Evolutionary conservation across 768 basidiomycete species (phyloP).

Genomic region (Hygrocybe punicea): DNA sequence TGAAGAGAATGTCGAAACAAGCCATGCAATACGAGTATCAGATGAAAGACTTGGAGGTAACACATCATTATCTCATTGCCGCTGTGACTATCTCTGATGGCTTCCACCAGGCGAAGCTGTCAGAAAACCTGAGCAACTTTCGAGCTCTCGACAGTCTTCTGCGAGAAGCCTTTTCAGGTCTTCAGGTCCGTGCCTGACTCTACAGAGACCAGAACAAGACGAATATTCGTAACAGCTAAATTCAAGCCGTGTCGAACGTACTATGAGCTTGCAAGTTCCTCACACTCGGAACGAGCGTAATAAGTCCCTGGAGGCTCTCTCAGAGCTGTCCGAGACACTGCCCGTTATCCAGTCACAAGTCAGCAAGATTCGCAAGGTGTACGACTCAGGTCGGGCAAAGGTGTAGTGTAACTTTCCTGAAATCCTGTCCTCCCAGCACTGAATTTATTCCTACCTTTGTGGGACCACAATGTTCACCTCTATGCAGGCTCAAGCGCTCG

Average conservation of each 20-base stretch:
- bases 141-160: constrained; percentile 67
- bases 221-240: constrained; percentile 44
- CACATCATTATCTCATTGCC: constrained; percentile 11
- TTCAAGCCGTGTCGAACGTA: constrained; percentile 55
- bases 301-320: constrained; percentile 54
- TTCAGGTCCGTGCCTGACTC: constrained; percentile 46
- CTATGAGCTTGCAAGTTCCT: constrained; percentile 57
- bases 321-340: constrained; percentile 54
- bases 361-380: constrained; percentile 57
- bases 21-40: constrained; percentile 50
- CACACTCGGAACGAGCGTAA: constrained; percentile 59
- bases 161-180: constrained; percentile 56
- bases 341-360: constrained; percentile 63
- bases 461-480: too few species aligned
- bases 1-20: constrained; percentile 47
- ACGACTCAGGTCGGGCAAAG: constrained; percentile 69
- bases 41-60: constrained; percentile 62
- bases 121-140: constrained; percentile 71
- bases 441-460: constrained; percentile 5
- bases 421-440: constrained; percentile 1
- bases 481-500: constrained; percentile 64
- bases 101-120: constrained; percentile 52
- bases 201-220: not conserved
- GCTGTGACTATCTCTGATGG: not conserved
- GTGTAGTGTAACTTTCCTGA: constrained; percentile 39